Evolutionary conservation across 805 yeast species (phyloP).

Genomic region (Diddensiella caesifluorescens): DNA sequence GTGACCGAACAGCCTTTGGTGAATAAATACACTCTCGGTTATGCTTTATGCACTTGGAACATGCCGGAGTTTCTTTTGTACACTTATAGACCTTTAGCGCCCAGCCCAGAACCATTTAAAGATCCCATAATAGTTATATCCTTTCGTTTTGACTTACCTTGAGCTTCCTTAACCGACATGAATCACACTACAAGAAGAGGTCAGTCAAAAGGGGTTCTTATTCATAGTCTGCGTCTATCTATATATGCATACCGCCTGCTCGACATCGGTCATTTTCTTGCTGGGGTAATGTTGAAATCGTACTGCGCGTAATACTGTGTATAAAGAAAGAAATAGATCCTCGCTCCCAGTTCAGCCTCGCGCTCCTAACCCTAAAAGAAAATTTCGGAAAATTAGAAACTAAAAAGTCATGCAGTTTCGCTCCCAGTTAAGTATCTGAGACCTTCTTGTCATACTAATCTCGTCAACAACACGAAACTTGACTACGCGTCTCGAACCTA

Average conservation of each 20-base stretch:
- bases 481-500: too few relatives aligned
- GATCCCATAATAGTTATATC: neutral
- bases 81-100: conserved; percentile 37
- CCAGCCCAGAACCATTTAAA: neutral
- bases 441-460: too few relatives aligned
- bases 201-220: too few relatives aligned
- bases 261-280: conserved; percentile 20
- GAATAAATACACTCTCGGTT: conserved; percentile 73
- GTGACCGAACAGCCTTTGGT: conserved; percentile 73
- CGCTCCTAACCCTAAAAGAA: too few relatives aligned
- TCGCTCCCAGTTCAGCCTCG: too few relatives aligned
- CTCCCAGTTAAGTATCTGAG: too few relatives aligned
- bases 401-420: neutral
- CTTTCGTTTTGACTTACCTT: conserved; percentile 32
- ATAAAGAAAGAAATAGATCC: too few relatives aligned
- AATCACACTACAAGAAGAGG: conserved; percentile 51
- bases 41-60: conserved; percentile 68
- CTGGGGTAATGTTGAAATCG: too few relatives aligned
- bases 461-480: too few relatives aligned
- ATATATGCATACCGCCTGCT: conserved; percentile 28
- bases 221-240: too few relatives aligned
- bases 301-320: too few relatives aligned
- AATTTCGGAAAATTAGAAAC: neutral
- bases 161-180: conserved; percentile 73
- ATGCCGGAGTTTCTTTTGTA: conserved; percentile 70